These are phyloP conservation scores for Capsella rubella DNA, from an alignment of 441 rosid species.

Conservation along the genomic window DNA sequence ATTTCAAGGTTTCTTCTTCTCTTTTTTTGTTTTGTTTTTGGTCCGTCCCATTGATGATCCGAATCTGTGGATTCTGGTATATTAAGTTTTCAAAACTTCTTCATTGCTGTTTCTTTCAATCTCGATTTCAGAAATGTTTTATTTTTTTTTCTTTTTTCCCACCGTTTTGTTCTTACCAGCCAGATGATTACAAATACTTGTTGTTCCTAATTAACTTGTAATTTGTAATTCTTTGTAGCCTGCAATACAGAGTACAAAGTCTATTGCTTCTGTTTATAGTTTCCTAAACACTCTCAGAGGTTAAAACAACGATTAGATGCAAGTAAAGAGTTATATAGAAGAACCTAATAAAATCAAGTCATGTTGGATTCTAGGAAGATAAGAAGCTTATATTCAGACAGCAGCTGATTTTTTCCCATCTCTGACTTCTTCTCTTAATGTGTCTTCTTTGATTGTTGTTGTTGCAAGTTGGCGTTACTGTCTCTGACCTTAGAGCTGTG, in stretches of 20 bases:
- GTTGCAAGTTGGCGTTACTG: slow-evolving; percentile 39
- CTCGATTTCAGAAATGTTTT: not conserved
- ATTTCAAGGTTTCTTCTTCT: not conserved
- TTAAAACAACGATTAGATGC: not conserved
- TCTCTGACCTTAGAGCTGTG: slow-evolving; percentile 55
- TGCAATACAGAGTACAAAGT: not conserved
- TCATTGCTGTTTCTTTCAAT: not conserved
- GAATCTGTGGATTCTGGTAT: not conserved
- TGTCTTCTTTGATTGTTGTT: slow-evolving; percentile 47
- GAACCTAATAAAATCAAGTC: not conserved
- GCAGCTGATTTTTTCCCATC: slow-evolving; percentile 45
- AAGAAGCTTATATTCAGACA: slow-evolving; percentile 31
- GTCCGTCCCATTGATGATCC: not conserved
- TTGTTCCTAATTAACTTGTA: too few species aligned
- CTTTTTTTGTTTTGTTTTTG: not conserved
- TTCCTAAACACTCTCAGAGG: not conserved
- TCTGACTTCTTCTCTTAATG: slow-evolving; percentile 50
- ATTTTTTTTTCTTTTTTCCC: not conserved
- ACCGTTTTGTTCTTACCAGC: not conserved
- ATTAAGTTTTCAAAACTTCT: too few species aligned
- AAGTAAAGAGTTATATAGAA: not conserved
- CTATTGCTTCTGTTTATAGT: not conserved
- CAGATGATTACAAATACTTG: too few species aligned
- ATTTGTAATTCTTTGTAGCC: too few species aligned
- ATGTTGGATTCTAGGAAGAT: slow-evolving; percentile 16